phyloP scores from a whole-genome alignment of 83 land plant genomes.

The Thuja plicata region DNA sequence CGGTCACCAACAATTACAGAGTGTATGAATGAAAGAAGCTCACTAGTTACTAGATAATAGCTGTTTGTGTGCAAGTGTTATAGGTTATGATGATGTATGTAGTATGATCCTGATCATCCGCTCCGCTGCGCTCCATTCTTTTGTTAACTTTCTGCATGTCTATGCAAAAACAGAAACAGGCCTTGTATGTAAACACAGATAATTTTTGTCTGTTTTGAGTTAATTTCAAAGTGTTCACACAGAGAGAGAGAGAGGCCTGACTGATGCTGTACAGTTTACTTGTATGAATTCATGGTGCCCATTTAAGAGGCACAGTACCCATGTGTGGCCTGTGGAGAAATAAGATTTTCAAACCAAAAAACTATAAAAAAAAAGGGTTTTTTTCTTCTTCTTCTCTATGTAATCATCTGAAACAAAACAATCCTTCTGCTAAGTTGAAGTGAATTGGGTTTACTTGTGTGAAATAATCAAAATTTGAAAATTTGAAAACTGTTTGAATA shows the following conservation, averaged over 20 bases:
- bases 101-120: background rate
- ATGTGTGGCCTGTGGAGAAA: background rate
- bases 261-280: background rate
- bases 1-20: background rate
- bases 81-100: background rate
- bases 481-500: background rate
- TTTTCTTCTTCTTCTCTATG: background rate
- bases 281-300: background rate
- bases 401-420: too few species aligned
- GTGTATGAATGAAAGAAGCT: too few species aligned
- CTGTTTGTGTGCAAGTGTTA: background rate
- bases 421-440: too few species aligned
- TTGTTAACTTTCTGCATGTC: background rate
- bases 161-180: background rate
- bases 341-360: background rate
- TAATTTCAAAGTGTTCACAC: background rate
- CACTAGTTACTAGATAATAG: too few species aligned
- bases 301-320: background rate
- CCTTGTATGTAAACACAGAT: background rate
- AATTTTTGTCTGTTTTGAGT: background rate
- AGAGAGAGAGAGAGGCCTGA: background rate
- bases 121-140: background rate
- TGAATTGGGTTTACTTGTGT: background rate
- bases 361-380: background rate
- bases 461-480: background rate